Base-by-base conservation (phyloP, 305 asterid species). In the Fraxinus xanthoxyloides region DNA sequence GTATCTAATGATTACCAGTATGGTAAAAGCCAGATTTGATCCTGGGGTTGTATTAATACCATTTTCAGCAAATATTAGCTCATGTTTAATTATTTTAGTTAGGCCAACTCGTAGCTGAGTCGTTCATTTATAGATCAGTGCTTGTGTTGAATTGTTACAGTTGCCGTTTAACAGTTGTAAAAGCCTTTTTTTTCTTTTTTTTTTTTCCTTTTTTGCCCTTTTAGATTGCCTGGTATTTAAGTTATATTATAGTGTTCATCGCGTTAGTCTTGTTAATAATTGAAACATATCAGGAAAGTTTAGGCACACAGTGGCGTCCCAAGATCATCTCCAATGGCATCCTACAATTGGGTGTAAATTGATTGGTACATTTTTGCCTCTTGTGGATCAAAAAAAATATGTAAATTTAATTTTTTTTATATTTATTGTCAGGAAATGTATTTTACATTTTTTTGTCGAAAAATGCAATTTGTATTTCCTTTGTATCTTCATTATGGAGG, bases 111-210 rank as follows among this genome's bases (percentile, higher is more conserved):
- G 79, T 81, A 85, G 90, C 21, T 79, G 83, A 43, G 83, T 83
- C 32, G 75, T 82, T 78, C 30, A 21, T 28, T 23, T 19, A 54
- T 46, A 74, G 75, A 75, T 28, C 77, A 81, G 82, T 76, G 56
- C 79, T 32, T 28, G 67, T 83, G 86, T 85, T 82, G 84, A 85
- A 82, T 84, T 81, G 84, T 85, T 85, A 85, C 82, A 43, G 51
- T 69, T 75, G 82, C 75, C 78, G 23, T 75, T 80, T 80, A 80
- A 32, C 78, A 69, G 56, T 3, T 15, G 89, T 87, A 85, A 80
- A 82, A 77, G 5, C 17, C 12, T 8, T 38, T 38, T 2, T 77
- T 3, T 38, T 38, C 7, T 38, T 8, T 8, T 7, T 40, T 77
- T 3, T 32, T 32, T 38, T 38, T 7, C 8, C 8, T 7, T 38